Percentiles rank a stretch among this genome's conserved stretches.
phyloP scores from a whole-genome alignment of 1,284 basidiomycete genomes.

The Apiotrichum gracile region DNA sequence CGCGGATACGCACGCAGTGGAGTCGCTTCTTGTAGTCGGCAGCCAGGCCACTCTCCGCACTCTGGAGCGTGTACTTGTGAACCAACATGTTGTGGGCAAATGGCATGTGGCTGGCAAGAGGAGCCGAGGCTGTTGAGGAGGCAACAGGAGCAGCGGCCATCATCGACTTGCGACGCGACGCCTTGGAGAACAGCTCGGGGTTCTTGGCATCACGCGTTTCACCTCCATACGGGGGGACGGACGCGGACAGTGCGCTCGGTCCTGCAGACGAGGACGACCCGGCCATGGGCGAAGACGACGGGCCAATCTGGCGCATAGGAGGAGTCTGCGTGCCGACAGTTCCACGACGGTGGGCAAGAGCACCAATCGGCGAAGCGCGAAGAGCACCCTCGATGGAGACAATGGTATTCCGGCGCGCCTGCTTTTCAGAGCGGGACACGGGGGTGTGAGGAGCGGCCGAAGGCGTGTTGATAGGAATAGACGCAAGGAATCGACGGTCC shows the following conservation, averaged over 20 bases:
- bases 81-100: constrained; percentile 47
- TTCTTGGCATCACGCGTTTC: constrained; percentile 28
- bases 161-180: constrained; percentile 2
- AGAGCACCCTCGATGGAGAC: constrained; percentile 6
- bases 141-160: constrained; percentile 5
- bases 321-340: constrained; percentile 5
- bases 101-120: constrained; percentile 39
- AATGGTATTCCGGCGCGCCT: constrained; percentile 12
- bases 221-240: too few species aligned
- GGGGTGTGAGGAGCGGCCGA: background rate
- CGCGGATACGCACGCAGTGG: constrained; percentile 87
- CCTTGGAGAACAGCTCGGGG: constrained; percentile 29
- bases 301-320: background rate
- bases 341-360: constrained; percentile 3
- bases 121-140: constrained; percentile 13
- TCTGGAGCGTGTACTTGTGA: constrained; percentile 73
- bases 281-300: too few species aligned
- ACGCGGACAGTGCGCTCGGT: too few species aligned
- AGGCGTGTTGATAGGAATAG: background rate
- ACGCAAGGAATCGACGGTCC: constrained; percentile 33
- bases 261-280: too few species aligned
- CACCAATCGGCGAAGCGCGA: constrained; percentile 2
- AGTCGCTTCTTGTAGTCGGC: constrained; percentile 91
- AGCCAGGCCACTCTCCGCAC: constrained; percentile 86
- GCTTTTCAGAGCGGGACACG: background rate